These are phyloP conservation scores for Sclerotinia spermophila DNA, from an alignment of 2,329 filamentous ascomycete species.

Conservation along the genomic window DNA sequence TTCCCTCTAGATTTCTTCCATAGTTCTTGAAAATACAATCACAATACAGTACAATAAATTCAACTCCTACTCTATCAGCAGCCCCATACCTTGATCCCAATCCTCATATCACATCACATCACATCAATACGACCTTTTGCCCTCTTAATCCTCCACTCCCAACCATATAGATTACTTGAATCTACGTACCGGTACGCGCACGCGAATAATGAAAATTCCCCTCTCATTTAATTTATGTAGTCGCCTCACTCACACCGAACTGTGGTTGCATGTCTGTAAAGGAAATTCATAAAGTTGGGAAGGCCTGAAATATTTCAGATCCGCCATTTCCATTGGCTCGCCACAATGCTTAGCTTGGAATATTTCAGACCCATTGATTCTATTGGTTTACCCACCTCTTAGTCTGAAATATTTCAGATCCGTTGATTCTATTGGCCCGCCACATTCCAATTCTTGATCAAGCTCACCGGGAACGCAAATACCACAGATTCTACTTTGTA, in stretches of 20 bases:
- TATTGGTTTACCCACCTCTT: too few relatives aligned
- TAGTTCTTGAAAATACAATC: neutral
- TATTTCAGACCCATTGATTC: too few relatives aligned
- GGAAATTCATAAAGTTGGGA: neutral
- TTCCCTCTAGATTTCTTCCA: neutral
- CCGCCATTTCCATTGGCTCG: too few relatives aligned
- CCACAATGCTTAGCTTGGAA: too few relatives aligned
- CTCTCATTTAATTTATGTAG: neutral
- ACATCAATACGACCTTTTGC: neutral
- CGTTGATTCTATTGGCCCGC: too few relatives aligned
- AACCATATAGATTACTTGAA: neutral
- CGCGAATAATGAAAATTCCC: neutral
- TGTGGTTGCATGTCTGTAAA: neutral
- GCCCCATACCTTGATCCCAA: neutral
- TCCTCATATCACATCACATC: neutral
- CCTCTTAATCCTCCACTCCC: neutral
- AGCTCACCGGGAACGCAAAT: neutral
- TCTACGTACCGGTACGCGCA: too few relatives aligned
- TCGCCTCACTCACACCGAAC: neutral
- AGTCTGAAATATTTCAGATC: too few relatives aligned
- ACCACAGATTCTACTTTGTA: too few relatives aligned
- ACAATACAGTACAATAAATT: neutral
- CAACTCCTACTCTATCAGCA: neutral
- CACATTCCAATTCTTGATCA: too few relatives aligned
- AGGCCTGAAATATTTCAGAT: too few relatives aligned